Conservation (phyloP, 345 rosid species). For the Salix arbutifolia region DNA sequence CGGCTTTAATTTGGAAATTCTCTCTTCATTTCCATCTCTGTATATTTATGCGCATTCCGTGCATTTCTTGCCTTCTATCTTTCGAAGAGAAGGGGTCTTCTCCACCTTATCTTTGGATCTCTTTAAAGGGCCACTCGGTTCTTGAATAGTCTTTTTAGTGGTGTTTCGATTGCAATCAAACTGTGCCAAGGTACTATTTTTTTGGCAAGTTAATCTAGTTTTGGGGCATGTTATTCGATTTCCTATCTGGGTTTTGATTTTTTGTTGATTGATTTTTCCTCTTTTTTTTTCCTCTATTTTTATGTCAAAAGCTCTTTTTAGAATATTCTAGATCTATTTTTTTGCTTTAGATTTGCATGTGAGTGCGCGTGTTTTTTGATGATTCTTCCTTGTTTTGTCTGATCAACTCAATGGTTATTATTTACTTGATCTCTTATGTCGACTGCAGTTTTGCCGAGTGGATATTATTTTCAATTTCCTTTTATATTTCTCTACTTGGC, state of each 20-base stretch:
- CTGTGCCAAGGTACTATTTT: conserved; percentile 1
- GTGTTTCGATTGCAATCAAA: neutral
- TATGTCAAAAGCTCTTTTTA: neutral
- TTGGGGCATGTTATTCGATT: neutral
- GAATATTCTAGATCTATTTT: conserved; percentile 21
- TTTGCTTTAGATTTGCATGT: conserved; percentile 5
- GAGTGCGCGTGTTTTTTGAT: neutral
- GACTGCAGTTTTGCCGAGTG: neutral
- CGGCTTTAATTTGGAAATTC: conserved; percentile 10
- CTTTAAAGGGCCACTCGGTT: neutral
- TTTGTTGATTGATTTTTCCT: neutral
- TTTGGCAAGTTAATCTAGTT: neutral
- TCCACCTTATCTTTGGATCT: neutral
- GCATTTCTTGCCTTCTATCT: conserved; percentile 4
- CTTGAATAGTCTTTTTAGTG: neutral
- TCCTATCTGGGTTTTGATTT: neutral
- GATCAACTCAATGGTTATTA: neutral
- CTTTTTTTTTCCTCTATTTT: no score
- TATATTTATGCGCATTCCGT: conserved; percentile 11
- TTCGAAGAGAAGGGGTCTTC: neutral
- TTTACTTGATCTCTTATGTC: neutral
- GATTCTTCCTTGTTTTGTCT: neutral
- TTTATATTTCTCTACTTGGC: neutral
- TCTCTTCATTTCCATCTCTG: neutral
- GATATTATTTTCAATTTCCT: neutral